phyloP scores from a whole-genome alignment of 441 rosid genomes.

The Aleurites moluccanus region DNA sequence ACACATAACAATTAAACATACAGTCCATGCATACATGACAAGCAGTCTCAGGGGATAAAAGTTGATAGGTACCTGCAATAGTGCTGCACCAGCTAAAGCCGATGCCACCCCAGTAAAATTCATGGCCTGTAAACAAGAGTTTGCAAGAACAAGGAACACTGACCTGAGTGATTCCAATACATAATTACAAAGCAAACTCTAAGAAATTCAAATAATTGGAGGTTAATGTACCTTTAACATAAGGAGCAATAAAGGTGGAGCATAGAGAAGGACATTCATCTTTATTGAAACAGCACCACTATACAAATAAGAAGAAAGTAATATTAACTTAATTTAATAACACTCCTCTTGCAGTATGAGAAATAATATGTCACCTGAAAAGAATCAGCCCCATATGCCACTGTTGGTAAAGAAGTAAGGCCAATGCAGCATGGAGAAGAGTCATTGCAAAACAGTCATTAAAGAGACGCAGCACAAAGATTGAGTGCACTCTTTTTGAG shows the following conservation, averaged over 20 bases:
- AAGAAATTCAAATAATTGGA: constrained; percentile 14
- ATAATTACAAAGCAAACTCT: constrained; percentile 11
- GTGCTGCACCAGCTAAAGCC: constrained; percentile 84
- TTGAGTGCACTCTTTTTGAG: constrained; percentile 90
- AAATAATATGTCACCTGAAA: constrained; percentile 58
- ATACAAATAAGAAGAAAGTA: constrained; percentile 21
- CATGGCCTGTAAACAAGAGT: constrained; percentile 56
- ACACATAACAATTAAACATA: constrained; percentile 8
- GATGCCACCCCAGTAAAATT: constrained; percentile 59
- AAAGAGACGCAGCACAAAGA: constrained; percentile 93
- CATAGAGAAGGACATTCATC: constrained; percentile 93
- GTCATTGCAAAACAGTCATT: constrained; percentile 93
- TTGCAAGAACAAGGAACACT: constrained; percentile 23
- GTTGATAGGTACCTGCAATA: constrained; percentile 71
- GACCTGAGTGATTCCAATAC: constrained; percentile 16
- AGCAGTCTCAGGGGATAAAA: constrained; percentile 11
- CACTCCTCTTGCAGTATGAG: constrained; percentile 5
- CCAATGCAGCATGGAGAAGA: constrained; percentile 72
- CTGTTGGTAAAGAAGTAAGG: constrained; percentile 55
- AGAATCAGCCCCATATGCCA: constrained; percentile 87
- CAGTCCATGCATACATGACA: constrained; percentile 1
- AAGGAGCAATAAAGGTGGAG: constrained; percentile 78
- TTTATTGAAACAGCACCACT: constrained; percentile 86
- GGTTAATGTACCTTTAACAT: constrained; percentile 62
- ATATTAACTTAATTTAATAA: constrained; percentile 20